A percentile compares a stretch with the other conserved stretches of the same genome.
phyloP scores from a whole-genome alignment of 2,329 filamentous ascomycete genomes.

The Fusarium sp. region DNA sequence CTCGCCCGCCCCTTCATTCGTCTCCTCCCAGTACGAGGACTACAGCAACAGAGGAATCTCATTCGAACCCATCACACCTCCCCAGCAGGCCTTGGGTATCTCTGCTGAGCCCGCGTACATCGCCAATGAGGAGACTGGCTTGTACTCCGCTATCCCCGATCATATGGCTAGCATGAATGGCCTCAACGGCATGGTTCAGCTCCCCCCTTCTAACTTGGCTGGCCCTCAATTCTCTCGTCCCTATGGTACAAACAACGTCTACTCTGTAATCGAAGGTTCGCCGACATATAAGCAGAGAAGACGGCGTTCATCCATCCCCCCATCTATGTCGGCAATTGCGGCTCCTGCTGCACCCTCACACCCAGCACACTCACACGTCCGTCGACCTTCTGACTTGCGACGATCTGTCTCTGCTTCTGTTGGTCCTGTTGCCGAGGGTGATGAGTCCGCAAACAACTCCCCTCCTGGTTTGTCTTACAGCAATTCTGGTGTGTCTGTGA shows the following conservation, averaged over 20 bases:
- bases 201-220: slow-evolving; percentile 85
- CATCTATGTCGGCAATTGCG: slow-evolving; percentile 76
- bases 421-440: slow-evolving; percentile 81
- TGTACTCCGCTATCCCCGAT: slow-evolving; percentile 95
- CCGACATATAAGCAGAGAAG: slow-evolving; percentile 98
- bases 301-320: slow-evolving; percentile 91
- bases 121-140: slow-evolving; percentile 94
- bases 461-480: slow-evolving; percentile 80
- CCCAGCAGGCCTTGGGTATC: slow-evolving; percentile 86
- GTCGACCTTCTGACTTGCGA: slow-evolving; percentile 88
- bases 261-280: slow-evolving; percentile 96
- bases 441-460: slow-evolving; percentile 82
- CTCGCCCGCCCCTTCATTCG: slow-evolving; percentile 96
- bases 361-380: slow-evolving; percentile 77
- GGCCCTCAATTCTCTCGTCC: slow-evolving; percentile 82
- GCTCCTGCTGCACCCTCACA: slow-evolving; percentile 73
- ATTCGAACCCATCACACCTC: slow-evolving; percentile 95
- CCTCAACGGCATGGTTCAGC: slow-evolving; percentile 89
- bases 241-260: slow-evolving; percentile 81
- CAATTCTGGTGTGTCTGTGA: slow-evolving; percentile 72
- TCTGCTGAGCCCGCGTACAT: slow-evolving; percentile 94
- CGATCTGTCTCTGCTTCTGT: slow-evolving; percentile 91
- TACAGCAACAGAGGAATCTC: slow-evolving; percentile 97
- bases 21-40: slow-evolving; percentile 98
- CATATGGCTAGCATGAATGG: slow-evolving; percentile 77